Base-by-base conservation (phyloP, 164 flowering plant species). In the Cinnamomum micranthum region DNA sequence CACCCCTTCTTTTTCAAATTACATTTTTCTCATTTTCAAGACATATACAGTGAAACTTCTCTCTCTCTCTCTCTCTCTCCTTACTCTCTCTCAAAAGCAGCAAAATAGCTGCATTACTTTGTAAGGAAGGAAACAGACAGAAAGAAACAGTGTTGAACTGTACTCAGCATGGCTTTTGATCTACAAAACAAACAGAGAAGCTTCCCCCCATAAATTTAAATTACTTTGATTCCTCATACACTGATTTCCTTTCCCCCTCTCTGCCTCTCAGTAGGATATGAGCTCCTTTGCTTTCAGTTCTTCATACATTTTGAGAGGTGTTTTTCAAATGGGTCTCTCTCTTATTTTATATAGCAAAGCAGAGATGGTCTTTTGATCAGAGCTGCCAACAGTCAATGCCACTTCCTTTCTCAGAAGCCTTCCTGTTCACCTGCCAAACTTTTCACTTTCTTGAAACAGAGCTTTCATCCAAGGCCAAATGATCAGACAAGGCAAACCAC, bases 351-450 rank as follows among this genome's bases (percentile, higher is more conserved):
- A 64, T 13, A 14, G 20, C 19, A 4, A 4, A 20, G 25, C 13
- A 69, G n/a, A 69, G 71, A 33, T 69, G 23, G 25, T 9, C 27
- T 64, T 67, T 27, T 28, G 70, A 67, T 4, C 50, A 25, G 31
- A 64, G 51, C 71, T 62, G 65, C 55, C 58, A 64, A 41, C 75
- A 22, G 75, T 63, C 69, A 73, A 47, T 25, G 55, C 55, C 52
- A 22, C 22, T 41, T 69, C 50, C 70, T 67, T 33, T 27, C 14
- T 35, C 14, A n/a, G 71, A n/a, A 35, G 69, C 35, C 19, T n/a
- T 47, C 63, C 68, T 62, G 68, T 41, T 72, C 24, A 11, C 23
- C 75, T 73, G 75, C 33, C 59, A 63, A 41, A 10, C 58, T 47
- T 73, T 28, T 73, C 60, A 64, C 22, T 73, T 65, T 64, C 69